Evolutionary conservation across 2,329 filamentous ascomycete genomes (phyloP).

Genomic region (Seiridium cupressi): DNA sequence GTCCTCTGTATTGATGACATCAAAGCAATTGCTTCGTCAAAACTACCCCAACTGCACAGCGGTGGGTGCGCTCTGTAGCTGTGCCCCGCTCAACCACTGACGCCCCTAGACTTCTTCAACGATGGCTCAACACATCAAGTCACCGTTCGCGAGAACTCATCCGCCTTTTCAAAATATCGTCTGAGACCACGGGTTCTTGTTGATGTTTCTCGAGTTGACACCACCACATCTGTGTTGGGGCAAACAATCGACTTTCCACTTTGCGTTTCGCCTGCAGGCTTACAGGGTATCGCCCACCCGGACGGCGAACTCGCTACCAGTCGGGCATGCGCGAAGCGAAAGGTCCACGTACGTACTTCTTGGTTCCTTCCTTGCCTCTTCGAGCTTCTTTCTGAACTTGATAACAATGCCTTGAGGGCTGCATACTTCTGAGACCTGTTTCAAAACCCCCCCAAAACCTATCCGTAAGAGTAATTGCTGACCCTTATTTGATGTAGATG

Average conservation of each 20-base stretch:
- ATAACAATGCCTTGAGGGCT: too few species aligned
- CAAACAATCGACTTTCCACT: constrained; percentile 42
- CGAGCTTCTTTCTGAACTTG: too few species aligned
- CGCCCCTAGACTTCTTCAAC: background rate
- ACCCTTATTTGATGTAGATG: constrained; percentile 36
- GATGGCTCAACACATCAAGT: background rate
- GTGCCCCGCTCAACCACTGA: too few species aligned
- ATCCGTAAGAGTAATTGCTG: too few species aligned
- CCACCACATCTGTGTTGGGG: background rate
- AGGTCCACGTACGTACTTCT: too few species aligned
- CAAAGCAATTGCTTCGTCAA: too few species aligned
- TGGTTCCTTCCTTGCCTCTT: too few species aligned
- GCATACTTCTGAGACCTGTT: too few species aligned
- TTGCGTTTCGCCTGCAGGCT: constrained; percentile 53
- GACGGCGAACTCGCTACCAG: constrained; percentile 51
- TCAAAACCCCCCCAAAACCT: too few species aligned
- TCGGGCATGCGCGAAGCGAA: constrained; percentile 32
- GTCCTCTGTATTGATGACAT: too few species aligned
- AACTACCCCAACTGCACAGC: too few species aligned
- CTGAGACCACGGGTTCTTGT: background rate
- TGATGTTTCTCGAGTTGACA: background rate
- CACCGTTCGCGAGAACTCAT: background rate
- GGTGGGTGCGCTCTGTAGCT: too few species aligned
- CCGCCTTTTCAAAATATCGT: constrained; percentile 4
- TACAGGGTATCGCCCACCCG: constrained; percentile 51